Evolutionary conservation across 2,329 filamentous ascomycete species (phyloP), one percentile per base, ranked within the genome.

Genomic region (Aquanectria penicillioides): DNA sequence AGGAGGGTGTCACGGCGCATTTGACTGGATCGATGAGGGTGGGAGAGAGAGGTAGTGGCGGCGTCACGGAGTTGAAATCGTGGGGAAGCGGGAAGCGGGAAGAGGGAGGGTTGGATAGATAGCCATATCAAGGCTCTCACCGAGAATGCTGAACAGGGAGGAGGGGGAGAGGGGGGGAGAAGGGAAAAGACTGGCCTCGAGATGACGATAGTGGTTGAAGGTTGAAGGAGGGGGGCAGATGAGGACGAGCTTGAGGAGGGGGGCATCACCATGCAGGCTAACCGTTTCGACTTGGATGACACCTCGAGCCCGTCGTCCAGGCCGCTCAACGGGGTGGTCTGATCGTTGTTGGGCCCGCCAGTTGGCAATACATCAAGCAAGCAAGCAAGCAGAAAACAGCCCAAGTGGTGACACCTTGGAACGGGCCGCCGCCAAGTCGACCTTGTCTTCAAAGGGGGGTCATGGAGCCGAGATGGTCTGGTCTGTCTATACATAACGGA

Each of bases 1-100:
- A 25, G n/a, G 54, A 62, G 61, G 56, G 61, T 67, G 65, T 67
- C 51, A 65, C 46, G 57, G 55, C 44, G 43, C 33, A 38, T 44
- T 12, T 33, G 33, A 36, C 20, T 29, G n/a, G 23, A 23, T 13
- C 20, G 37, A 28, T 8, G 28, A 26, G 25, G 15, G 33, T 31
- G 8, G 29, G 15, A 20, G 23, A 33, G 34, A 15, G 25, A 23
- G 40, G 28, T 12, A 37, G 28, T 8, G 10, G 44, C 18, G 25
- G 50, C 34, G 33, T 47, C 33, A 41, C 43, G 28, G 41, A 17
- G 40, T 6, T 10, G 12, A n/a, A 18, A 10, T 31, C 6, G 31
- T 6, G 20, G 6, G 13, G 29, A 28, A 26, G 29, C 2, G 12
- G 23, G 12, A 4, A 29, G n/a, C 8, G 34, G 18, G n/a, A 18